phyloP scores from a whole-genome alignment of 805 yeast species.

The Lachancea dasiensis region DNA sequence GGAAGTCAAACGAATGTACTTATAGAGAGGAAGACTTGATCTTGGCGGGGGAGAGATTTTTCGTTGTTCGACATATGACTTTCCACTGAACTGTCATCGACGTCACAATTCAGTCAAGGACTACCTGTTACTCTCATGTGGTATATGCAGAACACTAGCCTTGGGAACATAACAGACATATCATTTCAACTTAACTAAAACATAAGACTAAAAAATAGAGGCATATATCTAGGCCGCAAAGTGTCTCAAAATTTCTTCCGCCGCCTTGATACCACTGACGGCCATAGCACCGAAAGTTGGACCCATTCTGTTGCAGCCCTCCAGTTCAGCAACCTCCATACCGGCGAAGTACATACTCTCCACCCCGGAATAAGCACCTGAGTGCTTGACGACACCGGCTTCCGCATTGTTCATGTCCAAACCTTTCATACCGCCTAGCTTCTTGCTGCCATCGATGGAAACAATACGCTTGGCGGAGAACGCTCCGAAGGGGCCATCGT shows the following conservation, averaged over 20 bases:
- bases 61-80: too few species aligned
- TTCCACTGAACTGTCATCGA: too few species aligned
- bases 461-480: conserved; percentile 67
- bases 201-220: too few species aligned
- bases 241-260: conserved; percentile 41
- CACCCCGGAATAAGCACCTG: conserved; percentile 39
- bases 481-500: conserved; percentile 81
- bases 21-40: too few species aligned
- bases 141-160: too few species aligned
- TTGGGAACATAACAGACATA: too few species aligned
- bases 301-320: conserved; percentile 77
- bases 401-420: conserved; percentile 75
- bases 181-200: too few species aligned
- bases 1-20: too few species aligned
- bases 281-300: conserved; percentile 83
- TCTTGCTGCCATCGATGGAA: conserved; percentile 40
- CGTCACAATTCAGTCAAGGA: too few species aligned
- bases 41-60: too few species aligned
- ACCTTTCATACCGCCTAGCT: conserved; percentile 68
- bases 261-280: conserved; percentile 72
- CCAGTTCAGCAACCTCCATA: conserved; percentile 74
- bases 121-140: too few species aligned
- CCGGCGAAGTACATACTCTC: conserved; percentile 42
- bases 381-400: conserved; percentile 64
- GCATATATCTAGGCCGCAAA: too few species aligned